Base-by-base conservation (phyloP, 1,139 yeast species). In the Hansenula lynferdii region DNA sequence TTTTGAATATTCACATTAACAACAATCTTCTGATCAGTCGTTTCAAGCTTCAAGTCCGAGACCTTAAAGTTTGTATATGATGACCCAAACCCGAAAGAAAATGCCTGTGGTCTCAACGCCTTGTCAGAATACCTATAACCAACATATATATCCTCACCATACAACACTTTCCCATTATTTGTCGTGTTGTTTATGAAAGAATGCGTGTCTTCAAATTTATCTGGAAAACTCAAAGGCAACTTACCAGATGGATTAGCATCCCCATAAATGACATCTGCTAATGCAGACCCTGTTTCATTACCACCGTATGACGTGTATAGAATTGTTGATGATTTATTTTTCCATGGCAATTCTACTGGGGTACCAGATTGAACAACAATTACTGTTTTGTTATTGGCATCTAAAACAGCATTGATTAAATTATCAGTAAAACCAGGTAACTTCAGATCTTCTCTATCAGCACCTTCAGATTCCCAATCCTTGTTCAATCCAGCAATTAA, bases 161-260 rank as follows among this genome's bases (percentile, higher is more conserved):
- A 79, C 39, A 73, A 56, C 19, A 72, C 77, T 40, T 72, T 62
- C 21, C 83, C 83, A 48, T 70, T 65, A 41, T 70, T 69, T 20
- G 70, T 57, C 26, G 54, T 49, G 53, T 56, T 68, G 51, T 61
- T 67, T 55, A 74, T 76, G 47, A 60, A 69, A 22, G 79, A 76
- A 53, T 75, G 80, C 42, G 68, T 69, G 45, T 70, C 75, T 48
- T 67, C 63, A 32, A 65, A 50, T 42, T 60, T 64, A 42, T 42
- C 29, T 40, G 84, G 84, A 67, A 70, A 77, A 4, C 84, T 70
- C 42, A 80, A 66, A 3, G 86, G 75, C 32, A 80, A 60, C 51
- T 73, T 77, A 28, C 84, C 87, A 27, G 76, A 69, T 28, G 87
- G 86, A 52, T 77, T 77, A 15, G 65, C 70, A 37, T 77, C 84